A percentile compares a stretch with the other conserved stretches of the same genome.
These are phyloP conservation scores for Anthracocystis setariae DNA, from an alignment of 1,284 basidiomycete genomes.

Conservation along the genomic window DNA sequence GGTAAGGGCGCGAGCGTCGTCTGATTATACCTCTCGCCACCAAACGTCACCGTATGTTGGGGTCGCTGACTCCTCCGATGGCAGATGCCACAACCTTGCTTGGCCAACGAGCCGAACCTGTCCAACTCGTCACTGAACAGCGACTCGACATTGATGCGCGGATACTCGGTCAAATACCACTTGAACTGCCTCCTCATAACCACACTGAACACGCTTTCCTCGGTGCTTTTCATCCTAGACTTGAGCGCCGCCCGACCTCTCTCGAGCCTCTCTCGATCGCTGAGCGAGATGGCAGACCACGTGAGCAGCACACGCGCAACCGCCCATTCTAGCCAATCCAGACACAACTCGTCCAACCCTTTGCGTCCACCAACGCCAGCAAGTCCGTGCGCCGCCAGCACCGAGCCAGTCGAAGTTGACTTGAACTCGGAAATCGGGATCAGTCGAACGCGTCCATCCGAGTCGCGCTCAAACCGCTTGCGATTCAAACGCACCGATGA, in stretches of 20 bases:
- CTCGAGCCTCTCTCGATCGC: slow-evolving; percentile 33
- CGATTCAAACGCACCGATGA: neutral
- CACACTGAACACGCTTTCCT: slow-evolving; percentile 36
- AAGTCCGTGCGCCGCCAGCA: slow-evolving; percentile 24
- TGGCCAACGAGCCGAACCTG: slow-evolving; percentile 24
- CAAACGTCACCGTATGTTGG: slow-evolving; percentile 18
- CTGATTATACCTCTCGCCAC: slow-evolving; percentile 42
- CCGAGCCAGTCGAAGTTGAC: neutral
- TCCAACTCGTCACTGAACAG: slow-evolving; percentile 36
- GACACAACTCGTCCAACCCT: slow-evolving; percentile 37
- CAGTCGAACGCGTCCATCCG: slow-evolving; percentile 19
- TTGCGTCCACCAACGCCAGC: slow-evolving; percentile 11
- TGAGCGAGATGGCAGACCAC: slow-evolving; percentile 19
- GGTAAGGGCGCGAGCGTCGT: slow-evolving; percentile 21
- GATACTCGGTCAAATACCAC: slow-evolving; percentile 50
- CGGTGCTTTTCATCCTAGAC: slow-evolving; percentile 19
- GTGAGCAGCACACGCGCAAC: slow-evolving; percentile 33
- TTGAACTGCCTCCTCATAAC: slow-evolving; percentile 47
- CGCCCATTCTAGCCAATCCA: slow-evolving; percentile 48
- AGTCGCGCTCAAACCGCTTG: slow-evolving; percentile 9
- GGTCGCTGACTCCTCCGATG: slow-evolving; percentile 38
- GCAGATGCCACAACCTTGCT: slow-evolving; percentile 43
- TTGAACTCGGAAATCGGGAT: slow-evolving; percentile 13
- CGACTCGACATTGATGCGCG: slow-evolving; percentile 22
- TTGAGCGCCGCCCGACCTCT: slow-evolving; percentile 24